These are phyloP conservation scores for Keqinozyma sinolaborantium DNA, from an alignment of 1,139 yeast genomes.

Conservation along the genomic window DNA sequence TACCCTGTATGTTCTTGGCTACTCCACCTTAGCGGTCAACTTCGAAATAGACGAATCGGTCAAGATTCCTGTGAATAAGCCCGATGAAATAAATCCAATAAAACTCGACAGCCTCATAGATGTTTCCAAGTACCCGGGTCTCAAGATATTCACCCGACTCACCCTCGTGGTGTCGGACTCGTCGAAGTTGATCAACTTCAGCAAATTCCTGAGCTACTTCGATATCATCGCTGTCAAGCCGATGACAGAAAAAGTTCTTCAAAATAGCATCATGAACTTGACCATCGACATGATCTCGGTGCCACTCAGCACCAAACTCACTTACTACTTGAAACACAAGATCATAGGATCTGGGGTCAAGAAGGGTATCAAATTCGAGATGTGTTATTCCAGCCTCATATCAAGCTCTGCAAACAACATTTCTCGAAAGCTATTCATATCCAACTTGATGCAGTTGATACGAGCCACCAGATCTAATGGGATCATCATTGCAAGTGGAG, in stretches of 20 bases:
- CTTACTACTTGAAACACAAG: slow-evolving; percentile 79
- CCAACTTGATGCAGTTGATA: slow-evolving; percentile 72
- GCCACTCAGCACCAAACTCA: slow-evolving; percentile 61
- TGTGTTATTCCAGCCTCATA: slow-evolving; percentile 60
- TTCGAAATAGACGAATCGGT: slow-evolving; percentile 55
- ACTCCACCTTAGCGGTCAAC: slow-evolving; percentile 72
- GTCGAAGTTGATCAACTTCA: slow-evolving; percentile 67
- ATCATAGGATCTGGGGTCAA: slow-evolving; percentile 80
- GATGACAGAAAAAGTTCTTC: slow-evolving; percentile 70
- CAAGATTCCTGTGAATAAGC: slow-evolving; percentile 48
- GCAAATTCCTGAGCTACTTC: slow-evolving; percentile 59
- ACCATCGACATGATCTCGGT: slow-evolving; percentile 81
- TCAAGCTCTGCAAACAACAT: slow-evolving; percentile 20
- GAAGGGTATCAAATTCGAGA: slow-evolving; percentile 79
- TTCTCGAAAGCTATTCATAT: slow-evolving; percentile 57
- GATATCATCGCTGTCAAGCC: slow-evolving; percentile 87
- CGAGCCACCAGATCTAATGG: slow-evolving; percentile 84
- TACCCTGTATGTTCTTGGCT: slow-evolving; percentile 64
- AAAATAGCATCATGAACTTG: slow-evolving; percentile 66
- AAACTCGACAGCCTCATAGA: slow-evolving; percentile 20
- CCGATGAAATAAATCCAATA: slow-evolving; percentile 35
- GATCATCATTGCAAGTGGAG: slow-evolving; percentile 75
- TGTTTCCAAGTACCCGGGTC: slow-evolving; percentile 22
- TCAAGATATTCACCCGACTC: slow-evolving; percentile 63
- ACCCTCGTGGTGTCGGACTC: slow-evolving; percentile 78